Evolutionary conservation across 202 grass and related monocot species (phyloP).

Genomic region (Saccharum hybrid): DNA sequence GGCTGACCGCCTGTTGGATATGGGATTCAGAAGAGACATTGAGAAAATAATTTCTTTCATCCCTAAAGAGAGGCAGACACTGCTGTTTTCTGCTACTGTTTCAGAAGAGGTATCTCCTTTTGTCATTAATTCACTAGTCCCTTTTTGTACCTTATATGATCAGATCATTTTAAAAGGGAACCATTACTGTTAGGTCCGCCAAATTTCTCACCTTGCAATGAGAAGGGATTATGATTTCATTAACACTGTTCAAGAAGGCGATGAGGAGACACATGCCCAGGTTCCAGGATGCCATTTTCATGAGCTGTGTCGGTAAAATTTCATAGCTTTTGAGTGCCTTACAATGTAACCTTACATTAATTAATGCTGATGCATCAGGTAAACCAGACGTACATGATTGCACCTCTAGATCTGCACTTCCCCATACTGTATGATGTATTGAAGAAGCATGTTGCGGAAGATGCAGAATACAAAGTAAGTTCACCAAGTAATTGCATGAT

Average conservation of each 20-base stretch:
- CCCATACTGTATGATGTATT: conserved; percentile 66
- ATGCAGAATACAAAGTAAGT: conserved; percentile 87
- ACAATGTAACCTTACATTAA: conserved; percentile 10
- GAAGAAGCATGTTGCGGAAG: conserved; percentile 71
- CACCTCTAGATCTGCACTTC: conserved; percentile 72
- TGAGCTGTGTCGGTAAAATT: conserved; percentile 37
- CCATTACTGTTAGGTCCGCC: conserved; percentile 58
- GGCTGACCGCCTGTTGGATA: conserved; percentile 95
- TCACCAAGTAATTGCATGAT: conserved; percentile 26
- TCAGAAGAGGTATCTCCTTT: conserved; percentile 71
- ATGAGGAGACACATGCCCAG: conserved; percentile 91
- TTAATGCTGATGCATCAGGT: conserved; percentile 66
- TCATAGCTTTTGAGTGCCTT: conserved; percentile 28
- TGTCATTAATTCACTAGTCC: neutral
- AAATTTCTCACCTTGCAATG: conserved; percentile 89
- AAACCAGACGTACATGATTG: conserved; percentile 76
- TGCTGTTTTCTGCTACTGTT: conserved; percentile 96
- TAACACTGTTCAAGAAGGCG: conserved; percentile 90
- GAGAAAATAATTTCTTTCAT: conserved; percentile 82
- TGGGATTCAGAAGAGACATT: conserved; percentile 96
- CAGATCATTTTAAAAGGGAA: conserved; percentile 13
- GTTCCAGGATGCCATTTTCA: conserved; percentile 45
- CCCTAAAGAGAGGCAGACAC: conserved; percentile 89
- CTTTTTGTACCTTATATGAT: conserved; percentile 31
- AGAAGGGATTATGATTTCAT: conserved; percentile 75